Evolutionary conservation across 2,329 filamentous ascomycete species (phyloP), one percentile per base, ranked within the genome.

Genomic region (Myriangium duriaei): DNA sequence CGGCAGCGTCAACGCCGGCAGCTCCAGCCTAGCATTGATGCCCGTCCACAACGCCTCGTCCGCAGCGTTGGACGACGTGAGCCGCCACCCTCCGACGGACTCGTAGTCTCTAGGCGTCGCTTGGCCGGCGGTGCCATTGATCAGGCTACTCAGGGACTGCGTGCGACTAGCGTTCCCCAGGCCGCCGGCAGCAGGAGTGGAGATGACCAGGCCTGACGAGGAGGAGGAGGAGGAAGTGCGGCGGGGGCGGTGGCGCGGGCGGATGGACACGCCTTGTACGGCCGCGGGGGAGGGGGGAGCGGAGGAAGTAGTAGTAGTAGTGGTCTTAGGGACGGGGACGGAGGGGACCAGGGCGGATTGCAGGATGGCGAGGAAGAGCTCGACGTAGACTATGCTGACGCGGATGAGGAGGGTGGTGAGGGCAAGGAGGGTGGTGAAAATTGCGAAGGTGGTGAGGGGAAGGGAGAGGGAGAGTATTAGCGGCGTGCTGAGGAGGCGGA

Each of bases 31-130:
- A n/a, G 54, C 56, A 38, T 64, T 64, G 45, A 63, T 60, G 39
- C 55, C 54, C 47, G 63, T 58, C 61, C 61, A 65, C 10, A 61
- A 36, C 2, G 60, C 61, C 45, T 64, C 61, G 30, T 64, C 61
- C 4, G 61, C 59, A 1, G 58, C 55, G 7, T 45, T 41, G 16
- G 55, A 55, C 10, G 52, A 54, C 3, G 55, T 44, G 11, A 58
- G 49, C n/a, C 50, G 49, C 53, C 53, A 55, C 1, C 62, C 62
- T 16, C 62, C 62, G 1, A 65, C 56, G 36, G 60, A 60, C 40
- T 65, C 62, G 34, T 57, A 65, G 43, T 65, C 62, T 21, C 60
- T 50, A 3, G 44, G 45, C 11, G 36, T 39, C 5, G 41, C 51
- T 16, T 49, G 51, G 16, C 53, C 50, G 6, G 16, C 13, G 18